Percentiles rank a stretch among this genome's conserved stretches.
phyloP scores from a whole-genome alignment of 257 asterid species.

The Avicennia marina region DNA sequence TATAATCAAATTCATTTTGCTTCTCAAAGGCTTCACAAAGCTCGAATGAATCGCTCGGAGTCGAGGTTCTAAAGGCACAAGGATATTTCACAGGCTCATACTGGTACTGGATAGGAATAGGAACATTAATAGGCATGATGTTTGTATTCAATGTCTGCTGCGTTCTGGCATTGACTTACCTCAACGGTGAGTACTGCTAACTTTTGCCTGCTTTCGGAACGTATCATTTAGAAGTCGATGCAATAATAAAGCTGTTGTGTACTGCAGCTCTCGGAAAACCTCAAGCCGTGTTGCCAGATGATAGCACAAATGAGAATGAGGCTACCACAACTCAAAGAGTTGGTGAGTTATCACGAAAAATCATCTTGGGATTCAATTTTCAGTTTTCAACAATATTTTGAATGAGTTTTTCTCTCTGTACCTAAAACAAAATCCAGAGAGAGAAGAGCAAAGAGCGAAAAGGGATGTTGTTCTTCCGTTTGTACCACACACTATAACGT shows the following conservation, averaged over 20 bases:
- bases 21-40: constrained; percentile 2
- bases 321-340: neutral
- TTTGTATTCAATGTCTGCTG: constrained; percentile 7
- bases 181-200: constrained; percentile 37
- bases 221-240: neutral
- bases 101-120: constrained; percentile 39
- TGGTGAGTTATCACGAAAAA: neutral
- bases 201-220: neutral
- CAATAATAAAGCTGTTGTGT: neutral
- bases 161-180: constrained; percentile 22
- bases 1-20: neutral
- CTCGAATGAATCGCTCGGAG: constrained; percentile 28
- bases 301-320: constrained; percentile 5
- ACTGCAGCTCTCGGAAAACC: constrained; percentile 44
- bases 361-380: neutral
- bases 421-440: neutral
- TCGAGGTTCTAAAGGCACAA: constrained; percentile 20
- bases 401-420: neutral
- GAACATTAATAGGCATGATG: constrained; percentile 29
- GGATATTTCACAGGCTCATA: constrained; percentile 23
- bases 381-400: neutral
- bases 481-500: constrained; percentile 30
- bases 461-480: constrained; percentile 35
- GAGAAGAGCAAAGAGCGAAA: constrained; percentile 1
- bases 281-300: constrained; percentile 35